Conservation (phyloP, 768 basidiomycete genomes). For the Strobilomyces dryophilus region DNA sequence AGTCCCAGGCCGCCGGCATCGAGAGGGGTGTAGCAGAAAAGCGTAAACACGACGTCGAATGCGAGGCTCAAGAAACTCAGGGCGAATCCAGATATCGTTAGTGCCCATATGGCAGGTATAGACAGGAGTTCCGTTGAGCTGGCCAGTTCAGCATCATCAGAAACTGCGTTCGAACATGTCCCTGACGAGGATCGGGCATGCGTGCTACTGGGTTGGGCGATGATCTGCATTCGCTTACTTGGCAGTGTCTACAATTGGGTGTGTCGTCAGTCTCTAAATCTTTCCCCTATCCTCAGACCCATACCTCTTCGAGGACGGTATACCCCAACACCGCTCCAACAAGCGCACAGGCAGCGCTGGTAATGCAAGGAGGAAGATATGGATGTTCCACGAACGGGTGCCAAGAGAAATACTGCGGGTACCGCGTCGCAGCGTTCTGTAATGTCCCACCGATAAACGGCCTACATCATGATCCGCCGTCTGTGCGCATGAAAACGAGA, state of each 20-base stretch:
- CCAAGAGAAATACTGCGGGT: slow-evolving; percentile 11
- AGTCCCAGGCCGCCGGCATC: background rate
- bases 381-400: slow-evolving; percentile 10
- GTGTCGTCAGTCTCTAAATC: background rate
- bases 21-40: background rate
- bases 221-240: slow-evolving; percentile 6
- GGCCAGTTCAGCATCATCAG: background rate
- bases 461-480: background rate
- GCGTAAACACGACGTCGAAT: background rate
- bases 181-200: background rate
- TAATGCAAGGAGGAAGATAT: slow-evolving; percentile 16
- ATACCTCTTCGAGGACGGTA: slow-evolving; percentile 21
- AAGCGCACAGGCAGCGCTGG: slow-evolving; percentile 8
- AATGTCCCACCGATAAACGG: slow-evolving; percentile 18
- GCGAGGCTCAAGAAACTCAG: background rate
- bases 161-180: background rate
- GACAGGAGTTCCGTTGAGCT: background rate
- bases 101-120: background rate
- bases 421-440: slow-evolving; percentile 14
- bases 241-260: slow-evolving; percentile 15
- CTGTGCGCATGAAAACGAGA: background rate
- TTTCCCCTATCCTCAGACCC: background rate
- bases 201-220: background rate
- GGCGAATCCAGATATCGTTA: background rate
- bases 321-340: slow-evolving; percentile 12